phyloP scores from a whole-genome alignment of 1,284 basidiomycete genomes.

The Ceratobasidium sp. region DNA sequence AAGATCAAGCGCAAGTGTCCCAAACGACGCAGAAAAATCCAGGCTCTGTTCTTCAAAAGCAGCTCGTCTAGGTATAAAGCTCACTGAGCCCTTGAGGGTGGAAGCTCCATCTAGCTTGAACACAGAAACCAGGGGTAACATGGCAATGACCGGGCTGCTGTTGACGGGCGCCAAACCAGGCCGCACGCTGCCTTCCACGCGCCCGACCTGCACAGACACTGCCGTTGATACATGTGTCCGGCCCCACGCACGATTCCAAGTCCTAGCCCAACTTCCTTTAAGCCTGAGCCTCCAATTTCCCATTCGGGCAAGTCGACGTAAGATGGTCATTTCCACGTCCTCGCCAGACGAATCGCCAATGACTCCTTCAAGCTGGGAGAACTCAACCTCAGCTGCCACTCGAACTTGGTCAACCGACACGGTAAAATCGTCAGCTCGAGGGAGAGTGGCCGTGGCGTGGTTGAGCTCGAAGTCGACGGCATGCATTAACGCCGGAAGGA shows the following conservation, averaged over 20 bases:
- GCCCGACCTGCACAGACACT: conserved; percentile 65
- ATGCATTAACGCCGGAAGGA: conserved; percentile 74
- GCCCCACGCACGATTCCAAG: conserved; percentile 77
- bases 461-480: conserved; percentile 76
- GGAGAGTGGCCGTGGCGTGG: conserved; percentile 65
- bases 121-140: conserved; percentile 31
- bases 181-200: conserved; percentile 63
- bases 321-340: conserved; percentile 39
- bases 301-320: conserved; percentile 55
- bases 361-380: conserved; percentile 63
- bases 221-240: conserved; percentile 68
- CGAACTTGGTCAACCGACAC: conserved; percentile 66
- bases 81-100: conserved; percentile 39
- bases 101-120: conserved; percentile 45
- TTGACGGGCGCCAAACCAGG: conserved; percentile 49
- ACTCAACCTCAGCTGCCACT: conserved; percentile 67
- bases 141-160: conserved; percentile 14
- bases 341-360: conserved; percentile 44
- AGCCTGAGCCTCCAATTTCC: conserved; percentile 73
- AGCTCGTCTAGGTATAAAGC: conserved; percentile 41
- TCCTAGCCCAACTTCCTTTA: conserved; percentile 69
- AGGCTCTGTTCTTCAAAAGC: conserved; percentile 38
- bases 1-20: conserved; percentile 31
- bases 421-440: conserved; percentile 65
- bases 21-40: conserved; percentile 31